Evolutionary conservation across 768 basidiomycete genomes (phyloP), one percentile per base, ranked within the genome.

Genomic region (Saitozyma sp.): DNA sequence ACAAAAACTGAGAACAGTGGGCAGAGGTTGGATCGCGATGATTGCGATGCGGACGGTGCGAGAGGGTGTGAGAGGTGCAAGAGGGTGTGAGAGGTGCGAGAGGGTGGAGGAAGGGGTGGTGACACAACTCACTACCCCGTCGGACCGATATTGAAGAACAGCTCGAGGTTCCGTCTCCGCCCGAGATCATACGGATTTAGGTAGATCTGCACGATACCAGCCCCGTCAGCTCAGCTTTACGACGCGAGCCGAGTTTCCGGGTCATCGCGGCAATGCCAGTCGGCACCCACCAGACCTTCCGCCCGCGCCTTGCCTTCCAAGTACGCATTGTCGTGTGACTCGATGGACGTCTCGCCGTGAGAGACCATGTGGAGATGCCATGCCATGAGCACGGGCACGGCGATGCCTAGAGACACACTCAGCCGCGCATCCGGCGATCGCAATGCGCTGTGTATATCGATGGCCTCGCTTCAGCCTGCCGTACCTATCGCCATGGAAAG

Each of bases 131-230:
- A 95, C 92, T 93, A 91, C 81, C 90, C 88, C 9, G 84, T 82
- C 17, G 82, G 82, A 9, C 89, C 90, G 39, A 95, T 71, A 70
- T 97, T 97, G 81, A 98, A 95, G 73, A 95, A 96, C 17, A 91
- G 76, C 65, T 84, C 79, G 9, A 97, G 80, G 75, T 99, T 98
- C 70, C 81, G 79, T 71, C 82, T 83, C 29, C 85, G 85, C 85
- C 93, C 95, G 5, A 95, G 81, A 76, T 98, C 90, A 75, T 92
- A 99, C 1, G 89, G 92, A 71, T 97, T 97, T 10, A 91, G 83
- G 71, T 93, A 98, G 1, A 82, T 82, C 90, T 91, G 45, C 11
- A 50, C 3, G 29, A 29, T 29, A 5, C 29, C 29, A 29, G 5
- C 29, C 29, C 29, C 29, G 64, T 37, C 13, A 59, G 54, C n/a